Conservation (phyloP, 1,284 basidiomycete genomes). For the Uromyces viciae-fabae region DNA sequence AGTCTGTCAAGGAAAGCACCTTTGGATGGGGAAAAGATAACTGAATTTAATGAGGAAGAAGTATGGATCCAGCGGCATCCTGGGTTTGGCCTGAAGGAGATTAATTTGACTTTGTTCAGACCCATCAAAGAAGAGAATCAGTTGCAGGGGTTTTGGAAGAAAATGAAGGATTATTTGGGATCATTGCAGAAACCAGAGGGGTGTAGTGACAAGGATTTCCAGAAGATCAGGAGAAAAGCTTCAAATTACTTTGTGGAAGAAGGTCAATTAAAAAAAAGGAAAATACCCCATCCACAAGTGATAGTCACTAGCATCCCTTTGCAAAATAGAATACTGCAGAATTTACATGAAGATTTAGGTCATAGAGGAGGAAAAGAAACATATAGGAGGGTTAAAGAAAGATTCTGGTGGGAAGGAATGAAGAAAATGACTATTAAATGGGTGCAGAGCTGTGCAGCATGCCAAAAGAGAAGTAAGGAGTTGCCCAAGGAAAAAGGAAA, state of each 20-base stretch:
- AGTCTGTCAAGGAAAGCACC: neutral
- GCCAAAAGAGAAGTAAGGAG: neutral
- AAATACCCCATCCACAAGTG: neutral
- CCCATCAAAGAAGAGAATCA: neutral
- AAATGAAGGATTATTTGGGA: neutral
- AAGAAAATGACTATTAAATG: neutral
- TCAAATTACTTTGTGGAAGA: neutral
- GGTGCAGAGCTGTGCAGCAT: neutral
- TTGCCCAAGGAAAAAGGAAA: too few relatives aligned
- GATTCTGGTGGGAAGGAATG: constrained; percentile 7
- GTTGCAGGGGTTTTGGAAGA: neutral
- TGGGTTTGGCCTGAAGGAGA: neutral
- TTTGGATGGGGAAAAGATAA: neutral
- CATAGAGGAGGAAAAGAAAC: neutral
- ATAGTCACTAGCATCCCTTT: neutral
- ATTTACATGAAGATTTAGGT: constrained; percentile 7
- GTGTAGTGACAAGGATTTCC: neutral
- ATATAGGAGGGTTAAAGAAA: neutral
- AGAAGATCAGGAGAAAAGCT: neutral
- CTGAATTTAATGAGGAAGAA: neutral
- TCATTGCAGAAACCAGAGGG: neutral
- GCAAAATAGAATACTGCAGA: neutral
- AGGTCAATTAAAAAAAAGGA: neutral
- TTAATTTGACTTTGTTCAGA: neutral
- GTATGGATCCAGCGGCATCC: neutral